phyloP scores from a whole-genome alignment of 805 yeast genomes.

The Suhomyces emberorum region DNA sequence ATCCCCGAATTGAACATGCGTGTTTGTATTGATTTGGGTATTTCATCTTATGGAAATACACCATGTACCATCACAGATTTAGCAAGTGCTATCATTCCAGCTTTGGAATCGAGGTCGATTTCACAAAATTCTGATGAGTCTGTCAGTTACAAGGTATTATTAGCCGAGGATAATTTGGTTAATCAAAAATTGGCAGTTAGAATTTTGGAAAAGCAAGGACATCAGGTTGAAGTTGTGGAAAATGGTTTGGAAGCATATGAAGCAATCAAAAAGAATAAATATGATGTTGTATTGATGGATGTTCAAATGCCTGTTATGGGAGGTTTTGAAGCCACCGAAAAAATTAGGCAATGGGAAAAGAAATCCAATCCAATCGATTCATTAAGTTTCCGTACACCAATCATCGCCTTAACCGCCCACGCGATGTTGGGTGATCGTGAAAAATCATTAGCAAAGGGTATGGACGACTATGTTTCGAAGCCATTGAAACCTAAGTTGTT shows the following conservation, averaged over 20 bases:
- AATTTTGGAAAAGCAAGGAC: constrained; percentile 82
- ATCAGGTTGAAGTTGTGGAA: constrained; percentile 78
- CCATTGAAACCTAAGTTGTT: constrained; percentile 81
- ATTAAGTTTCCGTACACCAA: constrained; percentile 74
- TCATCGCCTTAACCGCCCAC: constrained; percentile 87
- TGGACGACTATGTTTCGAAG: constrained; percentile 89
- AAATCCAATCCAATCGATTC: constrained; percentile 69
- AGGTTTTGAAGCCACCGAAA: constrained; percentile 87
- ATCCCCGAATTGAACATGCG: constrained; percentile 77
- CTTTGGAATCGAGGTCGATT: constrained; percentile 76
- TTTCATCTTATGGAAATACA: constrained; percentile 83
- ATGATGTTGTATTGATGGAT: constrained; percentile 86
- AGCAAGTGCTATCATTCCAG: constrained; percentile 81
- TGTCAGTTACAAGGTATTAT: constrained; percentile 64
- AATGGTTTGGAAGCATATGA: constrained; percentile 82
- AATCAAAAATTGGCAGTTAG: constrained; percentile 85
- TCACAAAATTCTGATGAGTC: constrained; percentile 79
- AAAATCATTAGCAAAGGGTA: constrained; percentile 79
- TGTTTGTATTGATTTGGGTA: constrained; percentile 80
- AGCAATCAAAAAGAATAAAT: constrained; percentile 62
- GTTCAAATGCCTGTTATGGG: constrained; percentile 97
- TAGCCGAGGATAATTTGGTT: constrained; percentile 85
- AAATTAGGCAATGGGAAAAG: constrained; percentile 84
- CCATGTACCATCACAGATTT: constrained; percentile 81
- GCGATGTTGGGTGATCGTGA: constrained; percentile 94